A percentile compares a stretch with the other conserved stretches of the same genome.
These are phyloP conservation scores for Marasmius fiardii DNA, from an alignment of 1,284 basidiomycete genomes.

Conservation along the genomic window DNA sequence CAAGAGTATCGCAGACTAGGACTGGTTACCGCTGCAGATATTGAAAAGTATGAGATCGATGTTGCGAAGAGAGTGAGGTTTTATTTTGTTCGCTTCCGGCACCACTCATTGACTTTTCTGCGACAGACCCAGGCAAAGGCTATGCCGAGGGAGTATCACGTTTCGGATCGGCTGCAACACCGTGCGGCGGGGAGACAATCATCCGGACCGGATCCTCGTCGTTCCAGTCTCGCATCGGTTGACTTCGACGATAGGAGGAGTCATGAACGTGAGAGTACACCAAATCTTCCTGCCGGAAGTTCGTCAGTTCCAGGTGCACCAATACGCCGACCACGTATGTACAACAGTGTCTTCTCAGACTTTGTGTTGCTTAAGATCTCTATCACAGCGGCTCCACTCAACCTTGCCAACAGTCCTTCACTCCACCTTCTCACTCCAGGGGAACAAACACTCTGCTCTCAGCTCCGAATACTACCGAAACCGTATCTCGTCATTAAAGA, in stretches of 20 bases:
- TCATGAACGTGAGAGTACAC: conserved; percentile 57
- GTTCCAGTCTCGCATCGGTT: conserved; percentile 28
- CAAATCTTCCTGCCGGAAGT: conserved; percentile 33
- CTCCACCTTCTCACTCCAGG: conserved; percentile 83
- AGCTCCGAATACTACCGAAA: conserved; percentile 85
- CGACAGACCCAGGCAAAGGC: conserved; percentile 57
- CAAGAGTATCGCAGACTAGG: conserved; percentile 88
- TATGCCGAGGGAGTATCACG: conserved; percentile 53
- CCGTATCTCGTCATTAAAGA: conserved; percentile 94
- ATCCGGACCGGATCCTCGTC: conserved; percentile 52
- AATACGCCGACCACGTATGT: conserved; percentile 48
- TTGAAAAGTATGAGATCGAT: conserved; percentile 83
- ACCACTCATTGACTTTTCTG: conserved; percentile 9
- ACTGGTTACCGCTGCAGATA: conserved; percentile 78
- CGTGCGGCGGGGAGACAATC: conserved; percentile 49
- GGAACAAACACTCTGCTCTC: conserved; percentile 87
- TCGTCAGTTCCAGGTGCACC: conserved; percentile 24
- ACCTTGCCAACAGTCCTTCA: conserved; percentile 83
- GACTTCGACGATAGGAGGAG: conserved; percentile 52
- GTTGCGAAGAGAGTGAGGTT: conserved; percentile 64
- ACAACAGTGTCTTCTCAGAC: background rate
- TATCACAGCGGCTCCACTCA: conserved; percentile 70
- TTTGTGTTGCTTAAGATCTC: background rate
- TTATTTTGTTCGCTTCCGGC: conserved; percentile 3
- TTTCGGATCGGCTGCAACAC: conserved; percentile 48